These are phyloP conservation scores for Guillardia theta DNA, from an alignment of 78 protist genomes.

Conservation along the genomic window DNA sequence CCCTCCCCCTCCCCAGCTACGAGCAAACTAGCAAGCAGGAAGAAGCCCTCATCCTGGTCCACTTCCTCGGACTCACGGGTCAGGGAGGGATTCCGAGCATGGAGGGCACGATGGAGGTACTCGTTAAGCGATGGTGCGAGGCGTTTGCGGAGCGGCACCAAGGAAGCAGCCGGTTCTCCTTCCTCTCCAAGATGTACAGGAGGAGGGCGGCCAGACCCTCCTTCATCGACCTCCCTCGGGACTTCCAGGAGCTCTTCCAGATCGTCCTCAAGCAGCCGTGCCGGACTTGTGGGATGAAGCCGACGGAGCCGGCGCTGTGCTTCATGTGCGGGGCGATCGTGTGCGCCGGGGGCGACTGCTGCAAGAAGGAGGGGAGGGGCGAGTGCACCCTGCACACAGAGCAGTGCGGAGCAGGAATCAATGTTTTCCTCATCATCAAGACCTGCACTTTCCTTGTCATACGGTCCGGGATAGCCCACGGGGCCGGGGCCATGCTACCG, in stretches of 20 bases:
- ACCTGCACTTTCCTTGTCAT: not conserved
- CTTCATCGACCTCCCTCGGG: too few relatives aligned
- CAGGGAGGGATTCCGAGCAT: not conserved
- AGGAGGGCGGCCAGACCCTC: too few relatives aligned
- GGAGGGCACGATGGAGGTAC: not conserved
- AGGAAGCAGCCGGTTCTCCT: too few relatives aligned
- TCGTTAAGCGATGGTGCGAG: not conserved
- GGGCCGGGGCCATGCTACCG: not conserved
- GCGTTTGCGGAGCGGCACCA: not conserved
- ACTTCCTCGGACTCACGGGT: not conserved
- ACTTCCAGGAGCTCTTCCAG: too few relatives aligned
- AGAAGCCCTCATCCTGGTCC: not conserved
- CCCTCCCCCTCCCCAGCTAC: too few relatives aligned
- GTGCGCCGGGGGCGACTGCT: conserved; percentile 14
- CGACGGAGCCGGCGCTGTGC: not conserved
- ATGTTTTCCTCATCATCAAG: not conserved
- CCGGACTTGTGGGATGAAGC: too few relatives aligned
- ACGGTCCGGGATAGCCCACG: too few relatives aligned
- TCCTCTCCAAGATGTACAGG: too few relatives aligned
- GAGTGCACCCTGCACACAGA: not conserved
- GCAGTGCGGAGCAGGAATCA: not conserved
- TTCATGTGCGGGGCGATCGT: conserved; percentile 30
- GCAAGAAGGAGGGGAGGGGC: not conserved
- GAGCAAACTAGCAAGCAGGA: too few relatives aligned
- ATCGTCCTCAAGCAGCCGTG: too few relatives aligned